Percentiles rank a stretch among this genome's conserved stretches.
These are phyloP conservation scores for Nemania diffusa DNA, from an alignment of 2,329 filamentous ascomycete genomes.

Conservation along the genomic window DNA sequence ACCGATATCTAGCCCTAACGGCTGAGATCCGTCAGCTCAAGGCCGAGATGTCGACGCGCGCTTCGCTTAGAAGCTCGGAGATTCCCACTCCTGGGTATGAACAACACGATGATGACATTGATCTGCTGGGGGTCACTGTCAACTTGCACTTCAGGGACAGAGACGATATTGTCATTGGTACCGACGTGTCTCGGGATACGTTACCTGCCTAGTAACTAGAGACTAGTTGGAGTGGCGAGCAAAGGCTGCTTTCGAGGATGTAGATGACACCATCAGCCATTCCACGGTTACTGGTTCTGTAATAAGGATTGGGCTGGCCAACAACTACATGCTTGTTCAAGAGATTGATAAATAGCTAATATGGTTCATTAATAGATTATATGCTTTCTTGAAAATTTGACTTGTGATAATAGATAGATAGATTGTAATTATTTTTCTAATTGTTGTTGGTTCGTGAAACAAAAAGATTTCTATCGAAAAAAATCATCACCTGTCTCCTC, in stretches of 20 bases:
- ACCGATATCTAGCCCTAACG: slow-evolving; percentile 54
- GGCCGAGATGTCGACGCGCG: slow-evolving; percentile 49
- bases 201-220: slow-evolving; percentile 18
- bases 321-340: background rate
- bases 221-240: background rate
- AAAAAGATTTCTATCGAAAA: no score
- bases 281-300: background rate
- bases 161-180: slow-evolving; percentile 64
- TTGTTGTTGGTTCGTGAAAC: no score
- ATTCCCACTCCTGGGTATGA: slow-evolving; percentile 39
- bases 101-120: slow-evolving; percentile 52
- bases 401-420: no score
- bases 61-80: slow-evolving; percentile 34
- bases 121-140: slow-evolving; percentile 61
- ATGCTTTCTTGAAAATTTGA: background rate
- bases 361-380: slow-evolving; percentile 15
- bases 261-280: background rate
- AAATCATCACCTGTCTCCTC: slow-evolving; percentile 49
- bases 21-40: slow-evolving; percentile 56
- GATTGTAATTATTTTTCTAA: no score
- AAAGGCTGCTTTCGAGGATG: background rate
- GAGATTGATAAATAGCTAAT: background rate
- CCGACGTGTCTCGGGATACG: slow-evolving; percentile 52
- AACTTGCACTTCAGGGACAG: slow-evolving; percentile 61
- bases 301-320: background rate